Conservation (phyloP, 2,329 filamentous ascomycete genomes). For the Epichloe gansuensis region DNA sequence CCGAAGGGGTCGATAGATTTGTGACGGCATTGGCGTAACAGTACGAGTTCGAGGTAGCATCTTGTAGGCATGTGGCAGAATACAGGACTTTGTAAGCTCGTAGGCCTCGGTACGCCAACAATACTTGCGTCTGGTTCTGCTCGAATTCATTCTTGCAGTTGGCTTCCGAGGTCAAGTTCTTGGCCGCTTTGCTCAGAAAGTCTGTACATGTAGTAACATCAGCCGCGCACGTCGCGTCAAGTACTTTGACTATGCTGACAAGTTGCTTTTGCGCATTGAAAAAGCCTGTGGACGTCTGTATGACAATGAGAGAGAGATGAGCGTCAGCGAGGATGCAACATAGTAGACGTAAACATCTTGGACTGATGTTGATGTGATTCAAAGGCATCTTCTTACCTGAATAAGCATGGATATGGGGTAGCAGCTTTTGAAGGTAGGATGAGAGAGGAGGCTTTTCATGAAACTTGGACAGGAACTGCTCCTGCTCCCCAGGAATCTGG, state of each 20-base stretch:
- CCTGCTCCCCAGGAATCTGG: slow-evolving; percentile 30
- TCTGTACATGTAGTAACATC: slow-evolving; percentile 52
- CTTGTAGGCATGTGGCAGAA: slow-evolving; percentile 65
- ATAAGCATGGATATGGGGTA: slow-evolving; percentile 77
- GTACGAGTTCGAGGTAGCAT: slow-evolving; percentile 54
- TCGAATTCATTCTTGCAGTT: slow-evolving; percentile 65
- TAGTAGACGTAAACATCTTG: background rate
- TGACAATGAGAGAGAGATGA: background rate
- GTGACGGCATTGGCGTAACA: slow-evolving; percentile 76
- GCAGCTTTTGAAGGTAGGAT: slow-evolving; percentile 59
- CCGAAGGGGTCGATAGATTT: slow-evolving; percentile 56
- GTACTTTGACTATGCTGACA: slow-evolving; percentile 59
- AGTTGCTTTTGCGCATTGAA: slow-evolving; percentile 66
- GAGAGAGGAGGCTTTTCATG: slow-evolving; percentile 53
- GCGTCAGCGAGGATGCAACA: background rate
- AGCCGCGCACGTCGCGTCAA: slow-evolving; percentile 67
- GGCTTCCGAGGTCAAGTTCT: slow-evolving; percentile 45
- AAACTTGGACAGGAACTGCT: slow-evolving; percentile 49
- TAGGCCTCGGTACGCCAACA: slow-evolving; percentile 65
- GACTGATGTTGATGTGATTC: background rate
- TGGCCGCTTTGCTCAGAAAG: slow-evolving; percentile 53
- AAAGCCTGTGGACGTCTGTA: slow-evolving; percentile 68
- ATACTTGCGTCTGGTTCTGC: slow-evolving; percentile 54
- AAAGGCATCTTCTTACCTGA: slow-evolving; percentile 37
- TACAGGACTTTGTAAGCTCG: slow-evolving; percentile 68